Conservation (phyloP, 768 basidiomycete genomes). For the Phanerochaete carnosa region DNA sequence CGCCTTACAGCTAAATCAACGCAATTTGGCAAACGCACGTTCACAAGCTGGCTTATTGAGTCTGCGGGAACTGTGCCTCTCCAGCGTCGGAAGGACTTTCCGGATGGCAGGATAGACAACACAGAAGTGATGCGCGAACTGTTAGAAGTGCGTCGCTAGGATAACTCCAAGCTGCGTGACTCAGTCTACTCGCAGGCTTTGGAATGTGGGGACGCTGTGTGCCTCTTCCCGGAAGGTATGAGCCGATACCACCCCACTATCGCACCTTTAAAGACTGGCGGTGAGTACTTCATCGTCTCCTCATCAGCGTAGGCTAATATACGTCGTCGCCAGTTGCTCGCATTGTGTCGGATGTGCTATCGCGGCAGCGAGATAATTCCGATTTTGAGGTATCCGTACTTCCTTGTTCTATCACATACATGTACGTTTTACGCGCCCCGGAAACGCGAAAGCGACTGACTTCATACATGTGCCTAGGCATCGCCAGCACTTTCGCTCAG, state of each 20-base stretch:
- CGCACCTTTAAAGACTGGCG: conserved; percentile 84
- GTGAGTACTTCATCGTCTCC: conserved; percentile 31
- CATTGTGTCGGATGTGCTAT: conserved; percentile 73
- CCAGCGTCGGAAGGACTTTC: conserved; percentile 68
- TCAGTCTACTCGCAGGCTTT: conserved; percentile 47
- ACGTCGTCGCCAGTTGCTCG: conserved; percentile 64
- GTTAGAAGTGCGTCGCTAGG: conserved; percentile 45
- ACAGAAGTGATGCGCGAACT: conserved; percentile 64
- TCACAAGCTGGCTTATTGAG: conserved; percentile 90
- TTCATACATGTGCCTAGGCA: conserved; percentile 60
- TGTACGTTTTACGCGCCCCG: conserved; percentile 37
- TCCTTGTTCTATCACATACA: conserved; percentile 82
- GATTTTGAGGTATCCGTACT: conserved; percentile 71
- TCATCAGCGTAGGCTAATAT: not conserved
- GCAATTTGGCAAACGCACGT: conserved; percentile 77
- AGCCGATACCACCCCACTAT: conserved; percentile 86
- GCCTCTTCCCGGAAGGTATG: conserved; percentile 84
- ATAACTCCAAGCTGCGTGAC: not conserved
- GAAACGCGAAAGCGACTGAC: conserved; percentile 3
- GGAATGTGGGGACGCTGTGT: conserved; percentile 74
- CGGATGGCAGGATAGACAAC: conserved; percentile 59
- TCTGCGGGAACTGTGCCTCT: conserved; percentile 85
- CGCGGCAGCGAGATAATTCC: conserved; percentile 61
- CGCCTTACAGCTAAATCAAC: conserved; percentile 87
- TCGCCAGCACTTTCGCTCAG: conserved; percentile 83